These are phyloP conservation scores for Arachnomyces sp. DNA, from an alignment of 2,329 filamentous ascomycete species.

Conservation along the genomic window DNA sequence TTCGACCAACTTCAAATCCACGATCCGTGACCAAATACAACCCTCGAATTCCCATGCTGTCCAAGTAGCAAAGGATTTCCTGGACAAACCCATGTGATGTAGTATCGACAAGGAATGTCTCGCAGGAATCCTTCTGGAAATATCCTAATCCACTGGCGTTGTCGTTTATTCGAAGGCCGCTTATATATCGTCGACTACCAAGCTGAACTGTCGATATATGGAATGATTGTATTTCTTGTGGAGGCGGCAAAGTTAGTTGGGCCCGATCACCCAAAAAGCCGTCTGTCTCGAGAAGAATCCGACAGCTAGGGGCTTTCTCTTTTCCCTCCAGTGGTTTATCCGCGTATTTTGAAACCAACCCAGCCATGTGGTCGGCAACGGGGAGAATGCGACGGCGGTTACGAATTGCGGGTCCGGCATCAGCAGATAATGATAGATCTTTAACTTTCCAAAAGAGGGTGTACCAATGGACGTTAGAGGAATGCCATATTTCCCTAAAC, in stretches of 20 bases:
- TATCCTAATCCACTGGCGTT: neutral
- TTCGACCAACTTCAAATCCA: neutral
- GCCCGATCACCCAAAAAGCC: neutral
- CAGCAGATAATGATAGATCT: neutral
- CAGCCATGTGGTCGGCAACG: neutral
- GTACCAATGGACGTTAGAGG: conserved; percentile 1
- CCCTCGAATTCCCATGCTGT: neutral
- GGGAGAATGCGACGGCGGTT: conserved; percentile 7
- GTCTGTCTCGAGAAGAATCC: neutral
- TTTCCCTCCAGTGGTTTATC: neutral
- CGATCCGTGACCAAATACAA: neutral
- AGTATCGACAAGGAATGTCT: neutral
- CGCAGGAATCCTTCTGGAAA: neutral
- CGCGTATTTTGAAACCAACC: neutral
- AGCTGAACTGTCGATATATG: conserved; percentile 1
- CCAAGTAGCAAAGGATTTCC: neutral
- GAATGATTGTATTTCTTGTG: conserved; percentile 1
- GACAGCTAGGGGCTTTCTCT: neutral
- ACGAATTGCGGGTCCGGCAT: neutral
- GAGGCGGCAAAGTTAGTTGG: neutral
- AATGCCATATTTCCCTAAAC: conserved; percentile 1
- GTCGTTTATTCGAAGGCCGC: conserved; percentile 2
- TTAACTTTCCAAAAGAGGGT: conserved; percentile 5
- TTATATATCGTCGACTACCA: conserved; percentile 3
- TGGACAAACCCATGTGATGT: neutral